Percentiles rank a stretch among this genome's conserved stretches.
phyloP scores from a whole-genome alignment of 2,329 filamentous ascomycete species.

The Cryphonectria radicalis region DNA sequence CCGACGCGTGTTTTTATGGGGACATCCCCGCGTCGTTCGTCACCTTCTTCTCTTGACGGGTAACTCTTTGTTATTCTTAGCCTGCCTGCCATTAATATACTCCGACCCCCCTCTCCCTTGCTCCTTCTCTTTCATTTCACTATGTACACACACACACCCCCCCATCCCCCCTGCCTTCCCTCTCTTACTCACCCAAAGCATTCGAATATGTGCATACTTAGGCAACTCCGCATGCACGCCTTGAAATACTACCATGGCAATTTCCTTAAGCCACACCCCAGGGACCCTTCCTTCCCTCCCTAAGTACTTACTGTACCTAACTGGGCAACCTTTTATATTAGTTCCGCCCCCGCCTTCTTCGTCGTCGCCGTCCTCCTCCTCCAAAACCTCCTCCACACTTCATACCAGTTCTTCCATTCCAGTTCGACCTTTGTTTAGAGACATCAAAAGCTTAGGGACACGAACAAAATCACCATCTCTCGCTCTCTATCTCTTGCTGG shows the following conservation, averaged over 20 bases:
- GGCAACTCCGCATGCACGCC: not conserved
- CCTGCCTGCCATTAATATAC: not conserved
- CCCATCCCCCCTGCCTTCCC: not conserved
- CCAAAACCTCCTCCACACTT: not conserved
- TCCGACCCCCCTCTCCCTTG: not conserved
- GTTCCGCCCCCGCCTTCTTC: not conserved
- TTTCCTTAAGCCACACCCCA: not conserved
- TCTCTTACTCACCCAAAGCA: not conserved
- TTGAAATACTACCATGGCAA: not conserved
- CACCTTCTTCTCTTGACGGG: too few species aligned
- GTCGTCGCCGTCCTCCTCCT: not conserved
- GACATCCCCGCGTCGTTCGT: not conserved
- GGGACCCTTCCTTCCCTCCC: too few species aligned
- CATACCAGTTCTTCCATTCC: not conserved
- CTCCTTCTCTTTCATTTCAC: not conserved
- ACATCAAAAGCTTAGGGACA: not conserved
- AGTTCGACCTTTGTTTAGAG: not conserved
- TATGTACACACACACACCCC: not conserved
- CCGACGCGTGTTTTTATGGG: constrained; percentile 5
- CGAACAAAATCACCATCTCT: not conserved
- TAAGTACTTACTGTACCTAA: not conserved
- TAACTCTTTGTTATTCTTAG: not conserved
- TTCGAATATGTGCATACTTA: not conserved
- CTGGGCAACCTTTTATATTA: not conserved
- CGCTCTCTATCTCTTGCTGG: not conserved